Conservation (phyloP, 768 basidiomycete species). For the Hypholoma sublateritium region DNA sequence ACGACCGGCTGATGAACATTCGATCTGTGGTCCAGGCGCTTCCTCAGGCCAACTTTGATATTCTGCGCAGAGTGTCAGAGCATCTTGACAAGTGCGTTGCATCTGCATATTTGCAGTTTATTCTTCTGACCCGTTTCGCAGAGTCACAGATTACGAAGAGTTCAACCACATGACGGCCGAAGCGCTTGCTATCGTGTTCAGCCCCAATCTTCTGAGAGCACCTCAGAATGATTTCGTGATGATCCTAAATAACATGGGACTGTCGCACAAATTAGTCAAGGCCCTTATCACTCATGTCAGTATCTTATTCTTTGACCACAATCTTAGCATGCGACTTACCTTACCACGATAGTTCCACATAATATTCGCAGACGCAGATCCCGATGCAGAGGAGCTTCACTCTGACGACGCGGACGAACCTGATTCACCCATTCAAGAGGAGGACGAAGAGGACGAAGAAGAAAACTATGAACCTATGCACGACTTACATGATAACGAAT, state of each 20-base stretch:
- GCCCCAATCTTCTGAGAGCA: slow-evolving; percentile 75
- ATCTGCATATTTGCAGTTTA: neutral
- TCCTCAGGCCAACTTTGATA: slow-evolving; percentile 72
- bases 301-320: neutral
- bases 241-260: slow-evolving; percentile 79
- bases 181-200: slow-evolving; percentile 83
- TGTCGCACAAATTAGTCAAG: slow-evolving; percentile 75
- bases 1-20: slow-evolving; percentile 61
- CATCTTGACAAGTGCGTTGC: slow-evolving; percentile 71
- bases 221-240: slow-evolving; percentile 77
- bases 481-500: slow-evolving; percentile 20
- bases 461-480: slow-evolving; percentile 18
- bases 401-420: slow-evolving; percentile 54
- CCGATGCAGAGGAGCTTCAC: slow-evolving; percentile 54
- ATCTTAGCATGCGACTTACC: slow-evolving; percentile 8
- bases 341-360: slow-evolving; percentile 46
- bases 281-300: slow-evolving; percentile 75
- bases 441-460: slow-evolving; percentile 56
- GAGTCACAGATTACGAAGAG: slow-evolving; percentile 87
- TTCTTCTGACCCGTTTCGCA: slow-evolving; percentile 20
- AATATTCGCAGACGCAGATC: slow-evolving; percentile 73
- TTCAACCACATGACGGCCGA: slow-evolving; percentile 90
- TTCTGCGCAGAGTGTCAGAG: slow-evolving; percentile 77
- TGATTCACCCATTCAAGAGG: slow-evolving; percentile 67
- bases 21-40: slow-evolving; percentile 68